Conservation (phyloP, 2,329 filamentous ascomycete species). For the Neofusicoccum laricinum region DNA sequence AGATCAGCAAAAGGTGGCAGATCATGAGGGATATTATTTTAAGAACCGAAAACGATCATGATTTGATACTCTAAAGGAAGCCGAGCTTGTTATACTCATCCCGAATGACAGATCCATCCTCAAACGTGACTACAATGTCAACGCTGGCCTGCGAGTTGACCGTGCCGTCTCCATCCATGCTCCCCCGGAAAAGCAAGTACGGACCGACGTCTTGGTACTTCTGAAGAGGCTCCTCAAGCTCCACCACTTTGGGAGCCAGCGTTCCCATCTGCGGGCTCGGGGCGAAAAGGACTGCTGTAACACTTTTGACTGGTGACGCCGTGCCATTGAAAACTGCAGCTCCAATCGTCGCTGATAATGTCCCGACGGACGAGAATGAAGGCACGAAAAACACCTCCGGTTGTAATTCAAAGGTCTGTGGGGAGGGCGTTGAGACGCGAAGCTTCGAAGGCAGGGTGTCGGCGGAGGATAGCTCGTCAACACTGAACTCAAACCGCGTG, state of each 20-base stretch:
- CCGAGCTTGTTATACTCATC: not conserved
- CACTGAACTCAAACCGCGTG: not conserved
- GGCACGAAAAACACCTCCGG: not conserved
- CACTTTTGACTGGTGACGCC: not conserved
- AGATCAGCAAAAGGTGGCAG: too few species aligned
- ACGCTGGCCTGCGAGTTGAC: not conserved
- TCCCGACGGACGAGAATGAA: not conserved
- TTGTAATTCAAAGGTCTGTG: not conserved
- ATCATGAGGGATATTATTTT: too few species aligned
- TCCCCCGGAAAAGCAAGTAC: not conserved
- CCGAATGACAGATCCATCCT: not conserved
- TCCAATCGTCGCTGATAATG: not conserved
- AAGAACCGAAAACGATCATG: too few species aligned
- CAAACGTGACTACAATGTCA: not conserved
- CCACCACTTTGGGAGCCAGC: not conserved
- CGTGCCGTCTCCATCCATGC: not conserved
- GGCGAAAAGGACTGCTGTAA: not conserved
- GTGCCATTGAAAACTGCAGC: not conserved
- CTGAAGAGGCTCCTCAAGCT: not conserved
- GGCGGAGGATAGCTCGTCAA: not conserved
- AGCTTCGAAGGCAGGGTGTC: not conserved
- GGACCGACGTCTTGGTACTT: not conserved
- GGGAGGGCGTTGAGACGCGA: not conserved
- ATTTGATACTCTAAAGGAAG: too few species aligned
- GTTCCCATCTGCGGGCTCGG: not conserved